Percentiles rank a stretch among this genome's conserved stretches.
phyloP scores from a whole-genome alignment of 768 basidiomycete species.

The Mycena polygramma region DNA sequence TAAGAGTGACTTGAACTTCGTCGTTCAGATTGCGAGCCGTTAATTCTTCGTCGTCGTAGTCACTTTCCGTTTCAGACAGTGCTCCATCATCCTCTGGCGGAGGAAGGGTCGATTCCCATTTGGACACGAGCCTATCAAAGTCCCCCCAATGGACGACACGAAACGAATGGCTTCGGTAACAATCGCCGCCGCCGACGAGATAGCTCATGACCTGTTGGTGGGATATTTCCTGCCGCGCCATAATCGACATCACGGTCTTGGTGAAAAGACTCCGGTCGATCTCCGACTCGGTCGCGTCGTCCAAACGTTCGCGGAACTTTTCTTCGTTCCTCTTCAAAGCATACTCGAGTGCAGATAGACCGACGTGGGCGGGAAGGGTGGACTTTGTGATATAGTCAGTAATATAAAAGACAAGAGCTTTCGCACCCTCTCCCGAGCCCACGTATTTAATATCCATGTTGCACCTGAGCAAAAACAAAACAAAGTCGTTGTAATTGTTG shows the following conservation, averaged over 20 bases:
- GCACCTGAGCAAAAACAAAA: background rate
- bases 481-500: background rate
- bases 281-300: too few relatives aligned
- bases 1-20: too few relatives aligned
- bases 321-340: background rate
- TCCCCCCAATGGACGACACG: background rate
- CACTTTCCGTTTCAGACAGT: too few relatives aligned
- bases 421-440: background rate
- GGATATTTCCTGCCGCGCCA: background rate
- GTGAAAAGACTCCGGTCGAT: background rate
- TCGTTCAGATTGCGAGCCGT: too few relatives aligned
- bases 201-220: too few relatives aligned
- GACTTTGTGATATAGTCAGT: background rate
- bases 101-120: too few relatives aligned
- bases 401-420: background rate
- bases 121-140: background rate
- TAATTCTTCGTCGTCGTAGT: too few relatives aligned
- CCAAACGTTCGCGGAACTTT: too few relatives aligned
- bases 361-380: background rate
- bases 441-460: background rate
- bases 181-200: background rate
- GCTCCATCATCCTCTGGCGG: too few relatives aligned
- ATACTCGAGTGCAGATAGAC: background rate
- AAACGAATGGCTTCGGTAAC: background rate
- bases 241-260: background rate